phyloP scores from a whole-genome alignment of 176 grass and related monocot species.

The Ensete ventricosum region DNA sequence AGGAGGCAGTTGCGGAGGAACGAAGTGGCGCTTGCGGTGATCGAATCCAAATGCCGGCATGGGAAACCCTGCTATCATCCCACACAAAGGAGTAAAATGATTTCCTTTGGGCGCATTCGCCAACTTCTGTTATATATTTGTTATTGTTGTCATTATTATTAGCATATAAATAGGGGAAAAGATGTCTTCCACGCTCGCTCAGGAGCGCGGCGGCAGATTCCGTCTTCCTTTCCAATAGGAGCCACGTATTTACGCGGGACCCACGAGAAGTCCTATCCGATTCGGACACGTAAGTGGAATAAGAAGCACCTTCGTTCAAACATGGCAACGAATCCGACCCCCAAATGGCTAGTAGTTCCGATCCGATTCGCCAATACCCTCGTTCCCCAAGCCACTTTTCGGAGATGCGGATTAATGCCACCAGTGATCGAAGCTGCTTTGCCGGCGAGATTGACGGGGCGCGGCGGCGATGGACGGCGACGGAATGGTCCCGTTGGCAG shows the following conservation, averaged over 20 bases:
- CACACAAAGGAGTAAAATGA: too few species aligned
- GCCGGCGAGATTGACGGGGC: neutral
- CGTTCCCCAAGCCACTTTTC: neutral
- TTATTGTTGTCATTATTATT: too few species aligned
- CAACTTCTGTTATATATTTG: too few species aligned
- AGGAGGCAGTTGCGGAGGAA: neutral
- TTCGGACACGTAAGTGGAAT: neutral
- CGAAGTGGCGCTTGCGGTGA: neutral
- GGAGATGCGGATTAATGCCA: neutral
- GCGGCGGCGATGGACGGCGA: slow-evolving; percentile 44
- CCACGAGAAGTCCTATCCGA: too few species aligned
- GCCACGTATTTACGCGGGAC: neutral
- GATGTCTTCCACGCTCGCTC: too few species aligned
- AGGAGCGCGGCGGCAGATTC: neutral
- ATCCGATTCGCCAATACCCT: neutral
- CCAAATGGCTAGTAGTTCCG: too few species aligned
- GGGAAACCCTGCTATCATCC: too few species aligned
- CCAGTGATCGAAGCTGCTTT: neutral
- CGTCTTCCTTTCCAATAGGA: neutral
- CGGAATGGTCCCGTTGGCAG: slow-evolving; percentile 63
- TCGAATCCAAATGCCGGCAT: too few species aligned
- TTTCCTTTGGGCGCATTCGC: too few species aligned
- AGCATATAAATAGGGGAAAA: too few species aligned
- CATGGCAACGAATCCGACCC: neutral
- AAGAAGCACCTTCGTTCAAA: neutral